Evolutionary conservation across 2,329 filamentous ascomycete species (phyloP), one percentile per base, ranked within the genome.

Genomic region (Fusarium verrucosum): DNA sequence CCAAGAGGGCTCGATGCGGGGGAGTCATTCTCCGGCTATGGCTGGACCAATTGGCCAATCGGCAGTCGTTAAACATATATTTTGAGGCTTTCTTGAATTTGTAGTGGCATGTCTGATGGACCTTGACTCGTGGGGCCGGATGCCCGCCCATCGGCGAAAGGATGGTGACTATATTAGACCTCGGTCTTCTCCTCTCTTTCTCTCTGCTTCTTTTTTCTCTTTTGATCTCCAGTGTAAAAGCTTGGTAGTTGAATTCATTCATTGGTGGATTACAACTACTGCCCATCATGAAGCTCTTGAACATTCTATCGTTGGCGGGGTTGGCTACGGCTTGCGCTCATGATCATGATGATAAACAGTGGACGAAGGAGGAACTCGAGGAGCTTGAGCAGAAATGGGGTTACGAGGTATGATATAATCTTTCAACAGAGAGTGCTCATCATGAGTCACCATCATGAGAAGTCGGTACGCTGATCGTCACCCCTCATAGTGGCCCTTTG

Each of bases 321-420:
- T 54, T 74, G 52, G 67, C 71, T 4, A 58, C 60, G 7, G 70
- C 69, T 10, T 77, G 74, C 32, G 68, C 67, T 25, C 69, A 76
- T 51, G 71, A 73, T 33, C 68, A 74, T 60, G 73, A 78, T 58
- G 75, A 76, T 55, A 78, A 77, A 62, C 76, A 80, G 47, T 86
- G 81, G 78, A 79, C 78, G 19, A 77, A 80, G 58, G 83, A 85
- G 63, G 79, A 83, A 57, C 73, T 83, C 22, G 80, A 80, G 16
- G 83, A 85, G 68, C 74, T 87, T 38, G 80, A 87, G 70, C 75
- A 75, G 44, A 86, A 86, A 80, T 87, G 85, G 85, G 83, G 83
- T 3, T 78, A 77, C 41, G 85, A 87, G 76, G 85, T 86, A 72
- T 70, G 81, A 68, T 14, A 10, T 9, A 32, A 23, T 8, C 19